Percentiles rank a stretch among this genome's conserved stretches.
phyloP scores from a whole-genome alignment of 2,329 filamentous ascomycete species.

The Chrysosporium queenslandicum region DNA sequence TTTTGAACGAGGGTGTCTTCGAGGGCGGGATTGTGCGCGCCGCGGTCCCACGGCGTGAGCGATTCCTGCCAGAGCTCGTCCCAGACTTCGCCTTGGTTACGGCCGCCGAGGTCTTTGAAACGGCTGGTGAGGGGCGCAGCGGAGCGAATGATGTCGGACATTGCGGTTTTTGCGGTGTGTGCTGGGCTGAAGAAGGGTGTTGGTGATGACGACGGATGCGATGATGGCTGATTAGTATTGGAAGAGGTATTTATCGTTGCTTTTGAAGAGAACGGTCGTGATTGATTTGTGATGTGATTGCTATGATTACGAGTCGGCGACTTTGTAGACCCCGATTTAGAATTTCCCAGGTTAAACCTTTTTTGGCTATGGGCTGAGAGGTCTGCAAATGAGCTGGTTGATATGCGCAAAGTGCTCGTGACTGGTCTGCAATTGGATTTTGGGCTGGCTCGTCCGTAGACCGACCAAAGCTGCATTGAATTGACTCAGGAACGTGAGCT shows the following conservation, averaged over 20 bases:
- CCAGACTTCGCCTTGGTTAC: conserved; percentile 42
- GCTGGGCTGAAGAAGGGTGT: background rate
- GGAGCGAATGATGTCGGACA: background rate
- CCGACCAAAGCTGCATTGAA: no score
- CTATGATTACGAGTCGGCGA: background rate
- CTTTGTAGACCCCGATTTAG: background rate
- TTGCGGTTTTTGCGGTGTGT: background rate
- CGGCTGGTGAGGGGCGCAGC: conserved; percentile 21
- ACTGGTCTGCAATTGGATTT: no score
- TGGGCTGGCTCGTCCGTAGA: no score
- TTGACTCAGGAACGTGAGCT: no score
- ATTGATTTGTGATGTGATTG: background rate
- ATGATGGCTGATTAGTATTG: background rate
- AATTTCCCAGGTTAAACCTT: background rate
- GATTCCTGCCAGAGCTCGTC: conserved; percentile 47
- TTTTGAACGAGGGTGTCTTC: conserved; percentile 44
- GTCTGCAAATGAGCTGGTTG: no score
- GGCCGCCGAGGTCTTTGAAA: conserved; percentile 35
- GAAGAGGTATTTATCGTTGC: background rate
- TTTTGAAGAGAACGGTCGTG: no score
- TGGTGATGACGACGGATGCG: background rate
- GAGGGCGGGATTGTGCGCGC: conserved; percentile 50
- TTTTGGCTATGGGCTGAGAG: no score
- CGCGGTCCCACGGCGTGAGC: conserved; percentile 51
- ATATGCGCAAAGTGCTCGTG: no score